A percentile compares a stretch with the other conserved stretches of the same genome.
Evolutionary conservation across 2,329 filamentous ascomycete species (phyloP).

Genomic region (Colletotrichum incanum): DNA sequence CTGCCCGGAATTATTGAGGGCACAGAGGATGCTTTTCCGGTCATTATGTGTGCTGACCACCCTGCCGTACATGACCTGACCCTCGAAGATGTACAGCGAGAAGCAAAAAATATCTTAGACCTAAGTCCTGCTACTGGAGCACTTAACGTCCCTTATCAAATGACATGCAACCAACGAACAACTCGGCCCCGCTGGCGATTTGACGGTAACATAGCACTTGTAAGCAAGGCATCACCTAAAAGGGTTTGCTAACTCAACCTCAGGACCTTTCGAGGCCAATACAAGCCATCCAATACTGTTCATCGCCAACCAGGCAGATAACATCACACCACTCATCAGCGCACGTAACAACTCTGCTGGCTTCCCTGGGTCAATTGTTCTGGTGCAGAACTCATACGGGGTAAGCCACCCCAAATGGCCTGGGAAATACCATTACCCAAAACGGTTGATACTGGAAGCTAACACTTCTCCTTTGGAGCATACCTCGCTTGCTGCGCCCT

Average conservation of each 20-base stretch:
- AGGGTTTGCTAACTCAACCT: not conserved
- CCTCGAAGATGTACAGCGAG: constrained; percentile 53
- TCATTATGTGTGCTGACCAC: constrained; percentile 63
- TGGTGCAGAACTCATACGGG: constrained; percentile 67
- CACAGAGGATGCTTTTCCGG: constrained; percentile 60
- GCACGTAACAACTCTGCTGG: constrained; percentile 61
- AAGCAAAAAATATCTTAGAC: constrained; percentile 52
- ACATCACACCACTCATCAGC: constrained; percentile 63
- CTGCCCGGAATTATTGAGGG: constrained; percentile 50
- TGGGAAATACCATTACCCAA: not conserved
- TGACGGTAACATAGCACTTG: constrained; percentile 46
- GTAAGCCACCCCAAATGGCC: constrained; percentile 51
- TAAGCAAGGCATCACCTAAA: too few relatives aligned
- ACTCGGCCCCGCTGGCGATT: constrained; percentile 59
- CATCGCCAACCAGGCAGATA: constrained; percentile 62
- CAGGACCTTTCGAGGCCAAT: constrained; percentile 49
- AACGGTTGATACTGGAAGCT: not conserved
- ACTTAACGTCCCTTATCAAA: constrained; percentile 57
- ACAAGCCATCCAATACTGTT: constrained; percentile 63
- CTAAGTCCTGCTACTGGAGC: constrained; percentile 62
- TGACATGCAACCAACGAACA: constrained; percentile 57
- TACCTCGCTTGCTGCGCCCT: constrained; percentile 62
- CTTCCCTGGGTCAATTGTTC: constrained; percentile 62
- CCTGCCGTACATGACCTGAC: constrained; percentile 50
- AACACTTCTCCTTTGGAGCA: constrained; percentile 56